Percentiles rank a stretch among this genome's conserved stretches.
Conservation (phyloP, 148 eudicot genomes). For the Heliamphora exappendiculata region DNA sequence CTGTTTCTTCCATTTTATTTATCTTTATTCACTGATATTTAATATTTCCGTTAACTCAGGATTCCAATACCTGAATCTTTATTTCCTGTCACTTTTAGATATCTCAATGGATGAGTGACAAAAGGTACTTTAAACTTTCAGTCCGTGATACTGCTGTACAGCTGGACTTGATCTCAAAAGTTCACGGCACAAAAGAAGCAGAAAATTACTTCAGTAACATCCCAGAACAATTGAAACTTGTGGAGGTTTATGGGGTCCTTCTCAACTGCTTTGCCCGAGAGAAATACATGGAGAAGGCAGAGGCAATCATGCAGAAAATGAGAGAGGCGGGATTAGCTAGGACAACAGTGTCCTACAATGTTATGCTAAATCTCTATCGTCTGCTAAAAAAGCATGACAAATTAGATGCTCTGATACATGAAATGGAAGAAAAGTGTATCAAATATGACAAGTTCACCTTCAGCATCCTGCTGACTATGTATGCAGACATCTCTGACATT, state of each 20-base stretch:
- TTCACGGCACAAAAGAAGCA: conserved; percentile 31
- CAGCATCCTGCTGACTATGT: conserved; percentile 19
- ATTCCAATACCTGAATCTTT: not conserved
- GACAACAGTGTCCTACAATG: conserved; percentile 16
- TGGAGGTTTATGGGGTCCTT: conserved; percentile 26
- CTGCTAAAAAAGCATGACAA: conserved; percentile 20
- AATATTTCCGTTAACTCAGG: not conserved
- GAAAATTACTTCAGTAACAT: conserved; percentile 28
- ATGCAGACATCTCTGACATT: conserved; percentile 20
- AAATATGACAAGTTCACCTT: conserved; percentile 22
- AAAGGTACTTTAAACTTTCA: conserved; percentile 12
- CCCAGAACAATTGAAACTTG: conserved; percentile 15
- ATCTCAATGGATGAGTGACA: conserved; percentile 48
- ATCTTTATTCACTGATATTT: not conserved
- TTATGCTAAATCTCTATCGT: conserved; percentile 30
- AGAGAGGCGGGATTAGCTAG: conserved; percentile 17
- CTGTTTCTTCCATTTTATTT: not conserved
- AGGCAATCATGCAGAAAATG: conserved; percentile 32
- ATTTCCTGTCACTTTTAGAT: conserved; percentile 20
- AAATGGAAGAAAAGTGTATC: conserved; percentile 27
- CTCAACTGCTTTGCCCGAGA: conserved; percentile 31
- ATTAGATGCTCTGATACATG: conserved; percentile 19
- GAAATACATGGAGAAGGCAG: conserved; percentile 40
- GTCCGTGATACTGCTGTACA: conserved; percentile 30
- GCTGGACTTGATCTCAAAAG: conserved; percentile 35